phyloP scores from a whole-genome alignment of 176 grass and related monocot genomes.

The Lolium multiflorum region DNA sequence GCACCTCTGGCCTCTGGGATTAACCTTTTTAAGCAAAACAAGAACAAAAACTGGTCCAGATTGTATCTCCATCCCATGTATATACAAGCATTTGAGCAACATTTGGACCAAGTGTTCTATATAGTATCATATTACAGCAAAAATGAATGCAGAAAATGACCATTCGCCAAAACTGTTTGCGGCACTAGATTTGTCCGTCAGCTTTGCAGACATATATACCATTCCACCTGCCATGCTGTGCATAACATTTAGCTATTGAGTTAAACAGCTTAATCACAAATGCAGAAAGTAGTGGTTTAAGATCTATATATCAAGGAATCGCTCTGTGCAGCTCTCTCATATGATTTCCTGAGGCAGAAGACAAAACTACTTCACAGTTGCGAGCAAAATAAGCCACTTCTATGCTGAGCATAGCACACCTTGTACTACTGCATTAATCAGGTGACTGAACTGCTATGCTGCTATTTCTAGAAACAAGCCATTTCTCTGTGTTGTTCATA shows the following conservation, averaged over 20 bases:
- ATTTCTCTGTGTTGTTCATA: not conserved
- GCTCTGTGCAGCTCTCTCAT: not conserved
- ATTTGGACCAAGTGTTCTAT: not conserved
- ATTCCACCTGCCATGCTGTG: not conserved
- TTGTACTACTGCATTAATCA: not conserved
- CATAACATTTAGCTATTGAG: not conserved
- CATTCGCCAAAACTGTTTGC: not conserved
- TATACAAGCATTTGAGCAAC: not conserved
- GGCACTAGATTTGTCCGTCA: not conserved
- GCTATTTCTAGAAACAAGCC: not conserved
- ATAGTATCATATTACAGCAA: not conserved
- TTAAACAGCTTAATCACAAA: conserved; percentile 14
- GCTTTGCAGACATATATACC: not conserved
- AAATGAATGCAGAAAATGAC: conserved; percentile 18
- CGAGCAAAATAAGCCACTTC: conserved; percentile 8
- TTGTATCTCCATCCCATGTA: not conserved
- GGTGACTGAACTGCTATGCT: not conserved
- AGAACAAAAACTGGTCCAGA: not conserved
- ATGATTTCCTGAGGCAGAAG: not conserved
- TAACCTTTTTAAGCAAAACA: not conserved
- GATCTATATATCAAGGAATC: not conserved
- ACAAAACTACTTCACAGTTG: not conserved
- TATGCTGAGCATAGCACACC: not conserved
- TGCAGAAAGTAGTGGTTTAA: not conserved
- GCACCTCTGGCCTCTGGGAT: not conserved